Evolutionary conservation across 2,329 filamentous ascomycete species (phyloP), one percentile per base, ranked within the genome.

Genomic region (Alternaria sp.): DNA sequence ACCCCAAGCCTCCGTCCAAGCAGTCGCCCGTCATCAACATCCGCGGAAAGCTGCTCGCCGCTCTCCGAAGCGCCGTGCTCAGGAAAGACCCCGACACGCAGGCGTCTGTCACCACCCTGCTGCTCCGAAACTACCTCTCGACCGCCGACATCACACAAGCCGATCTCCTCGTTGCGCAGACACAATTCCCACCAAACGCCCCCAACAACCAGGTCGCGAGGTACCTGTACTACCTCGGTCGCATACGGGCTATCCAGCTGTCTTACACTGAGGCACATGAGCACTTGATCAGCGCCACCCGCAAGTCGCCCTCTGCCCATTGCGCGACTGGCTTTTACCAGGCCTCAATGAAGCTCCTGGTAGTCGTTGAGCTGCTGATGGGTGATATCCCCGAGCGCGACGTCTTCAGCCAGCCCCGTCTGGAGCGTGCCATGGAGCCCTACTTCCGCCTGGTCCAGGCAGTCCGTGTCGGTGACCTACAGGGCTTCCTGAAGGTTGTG

Each of bases 61-160:
- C 94, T 18, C 89, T 99, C 63, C 89, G 96, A 75, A 98, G 95
- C 49, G 93, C 96, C n/a, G 96, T 98, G 26, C 86, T 99, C 68
- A 91, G 96, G 73, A 98, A 98, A 84, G 96, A 99, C 81, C 89
- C 94, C 69, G 96, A 99, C 75, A 97, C 93, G n/a, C 95, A 98
- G 83, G 93, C 96, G 26, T 93, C 95, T 1, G 93, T 98, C 71
- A 98, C 97, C 71, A 96, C 97, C 14, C 87, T 99, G 61, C 87
- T 99, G 56, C 90, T 99, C 72, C 93, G 96, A 74, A 99, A 96
- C 83, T 99, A 99, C 81, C 89, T 99, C 69, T 90, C 92, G 53
- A 98, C 95, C 47, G 97, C 96, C 70, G 95, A 98, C 82, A 97
- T 99, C 81, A 91, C 92, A 60, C 96, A 99, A 84, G 96, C 96